A percentile compares a stretch with the other conserved stretches of the same genome.
Conservation (phyloP, 352 stramenopile species). For the Phytopythium helicoides region DNA sequence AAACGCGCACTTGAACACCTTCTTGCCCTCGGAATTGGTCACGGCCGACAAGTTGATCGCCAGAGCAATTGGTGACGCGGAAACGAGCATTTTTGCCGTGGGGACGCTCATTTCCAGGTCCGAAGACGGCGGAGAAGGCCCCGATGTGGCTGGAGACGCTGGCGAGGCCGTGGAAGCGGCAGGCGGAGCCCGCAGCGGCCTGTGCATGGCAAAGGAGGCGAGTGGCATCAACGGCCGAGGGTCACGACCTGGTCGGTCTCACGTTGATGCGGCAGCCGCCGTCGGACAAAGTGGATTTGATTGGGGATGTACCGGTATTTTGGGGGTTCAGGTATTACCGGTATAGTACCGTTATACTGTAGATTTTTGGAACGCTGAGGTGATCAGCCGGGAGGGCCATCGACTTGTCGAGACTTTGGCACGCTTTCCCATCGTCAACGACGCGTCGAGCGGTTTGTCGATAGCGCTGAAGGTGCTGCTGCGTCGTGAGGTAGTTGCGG, state of each 20-base stretch:
- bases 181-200: too few relatives aligned
- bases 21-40: not conserved
- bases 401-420: too few relatives aligned
- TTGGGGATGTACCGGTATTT: not conserved
- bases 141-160: not conserved
- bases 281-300: constrained; percentile 7
- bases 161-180: not conserved
- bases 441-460: too few relatives aligned
- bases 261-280: not conserved
- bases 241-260: not conserved
- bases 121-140: not conserved
- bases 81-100: not conserved
- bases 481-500: too few relatives aligned
- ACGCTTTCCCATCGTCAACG: too few relatives aligned
- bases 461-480: too few relatives aligned
- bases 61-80: not conserved
- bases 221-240: too few relatives aligned
- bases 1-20: constrained; percentile 46
- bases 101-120: not conserved
- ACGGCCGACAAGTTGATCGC: not conserved
- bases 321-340: too few relatives aligned
- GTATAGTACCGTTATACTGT: too few relatives aligned
- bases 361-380: too few relatives aligned
- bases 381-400: too few relatives aligned
- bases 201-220: too few relatives aligned